Conservation (phyloP, 352 stramenopile genomes). For the Thraustochytrium sp. region DNA sequence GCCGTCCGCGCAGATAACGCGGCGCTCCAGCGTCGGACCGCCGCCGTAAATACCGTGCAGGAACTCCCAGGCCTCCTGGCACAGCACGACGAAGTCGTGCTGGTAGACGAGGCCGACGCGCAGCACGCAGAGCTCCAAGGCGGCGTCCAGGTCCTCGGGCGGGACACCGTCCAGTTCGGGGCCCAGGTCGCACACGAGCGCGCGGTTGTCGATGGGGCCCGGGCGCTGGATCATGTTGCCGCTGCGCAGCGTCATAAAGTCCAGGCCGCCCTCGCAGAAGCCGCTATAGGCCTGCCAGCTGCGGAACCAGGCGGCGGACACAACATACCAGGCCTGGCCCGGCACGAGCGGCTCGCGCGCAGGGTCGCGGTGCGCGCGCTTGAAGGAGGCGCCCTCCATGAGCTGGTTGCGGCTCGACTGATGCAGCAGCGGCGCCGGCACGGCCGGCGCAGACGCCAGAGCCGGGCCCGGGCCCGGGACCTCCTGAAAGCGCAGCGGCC, state of each 20-base stretch:
- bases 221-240: not conserved
- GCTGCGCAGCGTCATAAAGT: constrained; percentile 8
- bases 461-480: not conserved
- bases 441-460: not conserved
- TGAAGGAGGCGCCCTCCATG: not conserved
- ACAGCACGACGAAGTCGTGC: constrained; percentile 14
- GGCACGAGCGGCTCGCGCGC: not conserved
- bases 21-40: not conserved
- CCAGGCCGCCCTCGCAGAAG: not conserved
- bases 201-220: constrained; percentile 27
- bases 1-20: not conserved
- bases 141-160: not conserved
- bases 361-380: not conserved
- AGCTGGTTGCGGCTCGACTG: constrained; percentile 5
- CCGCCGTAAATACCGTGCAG: not conserved
- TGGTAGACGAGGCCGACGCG: not conserved
- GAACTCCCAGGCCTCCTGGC: not conserved
- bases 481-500: not conserved
- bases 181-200: not conserved
- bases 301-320: constrained; percentile 3
- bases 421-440: not conserved
- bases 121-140: not conserved
- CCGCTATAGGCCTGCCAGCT: constrained; percentile 1
- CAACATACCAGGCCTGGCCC: constrained; percentile 1
- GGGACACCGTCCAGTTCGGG: not conserved